phyloP scores from a whole-genome alignment of 345 rosid genomes.

The Angophora floribunda region DNA sequence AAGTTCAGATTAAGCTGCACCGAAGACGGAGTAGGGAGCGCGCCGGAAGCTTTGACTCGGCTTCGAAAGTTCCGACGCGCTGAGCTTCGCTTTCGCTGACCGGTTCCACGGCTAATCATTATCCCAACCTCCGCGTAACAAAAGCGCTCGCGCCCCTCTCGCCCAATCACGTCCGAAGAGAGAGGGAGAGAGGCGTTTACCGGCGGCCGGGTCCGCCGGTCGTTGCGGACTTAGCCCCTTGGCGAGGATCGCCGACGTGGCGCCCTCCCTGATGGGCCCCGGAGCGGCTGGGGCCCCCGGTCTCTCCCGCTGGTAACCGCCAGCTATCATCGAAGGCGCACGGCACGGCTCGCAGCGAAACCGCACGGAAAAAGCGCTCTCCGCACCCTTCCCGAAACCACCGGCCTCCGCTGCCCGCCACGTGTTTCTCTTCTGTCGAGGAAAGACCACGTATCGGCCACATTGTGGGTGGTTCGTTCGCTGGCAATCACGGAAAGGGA shows the following conservation, averaged over 20 bases:
- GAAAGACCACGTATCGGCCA: background rate
- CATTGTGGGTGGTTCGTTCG: background rate
- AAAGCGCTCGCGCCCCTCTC: background rate
- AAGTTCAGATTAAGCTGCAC: background rate
- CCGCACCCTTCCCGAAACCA: background rate
- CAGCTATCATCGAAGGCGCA: background rate
- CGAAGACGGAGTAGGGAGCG: background rate
- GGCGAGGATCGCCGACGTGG: background rate
- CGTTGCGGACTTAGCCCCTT: background rate
- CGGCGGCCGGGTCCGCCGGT: background rate
- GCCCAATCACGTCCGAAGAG: slow-evolving; percentile 3
- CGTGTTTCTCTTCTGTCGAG: background rate
- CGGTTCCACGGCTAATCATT: slow-evolving; percentile 36
- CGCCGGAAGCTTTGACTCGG: background rate
- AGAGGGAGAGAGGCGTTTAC: background rate
- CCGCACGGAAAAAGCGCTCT: background rate
- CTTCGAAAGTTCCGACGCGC: background rate
- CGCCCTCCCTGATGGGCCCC: background rate
- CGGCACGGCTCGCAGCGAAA: too few relatives aligned
- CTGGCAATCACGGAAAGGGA: background rate
- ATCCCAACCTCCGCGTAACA: slow-evolving; percentile 32
- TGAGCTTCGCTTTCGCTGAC: background rate
- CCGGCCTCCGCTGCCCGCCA: background rate
- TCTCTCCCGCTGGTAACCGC: background rate
- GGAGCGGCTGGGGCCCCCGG: too few relatives aligned